Evolutionary conservation across 2,329 filamentous ascomycete genomes (phyloP), one percentile per base, ranked within the genome.

Genomic region (Colletotrichum sp.): DNA sequence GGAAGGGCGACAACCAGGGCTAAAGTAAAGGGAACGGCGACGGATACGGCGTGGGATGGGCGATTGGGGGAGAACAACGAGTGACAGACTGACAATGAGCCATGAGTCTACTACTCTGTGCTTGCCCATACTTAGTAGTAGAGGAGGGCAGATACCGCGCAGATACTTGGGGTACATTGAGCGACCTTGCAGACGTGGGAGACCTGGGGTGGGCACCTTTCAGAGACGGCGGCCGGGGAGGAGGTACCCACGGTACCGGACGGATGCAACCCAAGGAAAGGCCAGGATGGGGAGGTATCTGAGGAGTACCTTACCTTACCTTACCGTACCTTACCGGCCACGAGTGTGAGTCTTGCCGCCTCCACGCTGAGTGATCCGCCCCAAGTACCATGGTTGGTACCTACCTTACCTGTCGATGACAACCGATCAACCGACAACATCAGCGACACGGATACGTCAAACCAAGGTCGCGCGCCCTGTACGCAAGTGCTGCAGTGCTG

Each of bases 21-120:
- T 73, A 75, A 74, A 75, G 71, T 75, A 75, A 71, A 84, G 83
- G 81, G 78, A 77, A 80, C 78, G 79, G 80, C 78, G 79, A 79
- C 80, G 59, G 72, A 75, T 65, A 76, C 73, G 77, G 57, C 57
- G 30, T 60, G 26, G n/a, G 57, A 60, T 52, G 44, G 57, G 28
- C 59, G 59, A 10, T 30, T 21, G 78, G 76, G 79, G 78, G 75
- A 28, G 39, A 66, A 65, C 24, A 67, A 60, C 68, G 73, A 74
- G 63, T 73, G 73, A 73, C 63, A 73, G 63, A 70, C 57, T 59
- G 55, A 55, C 64, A 67, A 24, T 67, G 26, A 55, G 59, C 59
- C 59, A 67, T 63, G 68, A 67, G 52, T 63, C 16, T 68, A 44
- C 18, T 9, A 57, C n/a, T 44, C 62, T n/a, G n/a, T 39, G n/a